phyloP scores from a whole-genome alignment of 148 eudicot species.

The Rhododendron ovatum region DNA sequence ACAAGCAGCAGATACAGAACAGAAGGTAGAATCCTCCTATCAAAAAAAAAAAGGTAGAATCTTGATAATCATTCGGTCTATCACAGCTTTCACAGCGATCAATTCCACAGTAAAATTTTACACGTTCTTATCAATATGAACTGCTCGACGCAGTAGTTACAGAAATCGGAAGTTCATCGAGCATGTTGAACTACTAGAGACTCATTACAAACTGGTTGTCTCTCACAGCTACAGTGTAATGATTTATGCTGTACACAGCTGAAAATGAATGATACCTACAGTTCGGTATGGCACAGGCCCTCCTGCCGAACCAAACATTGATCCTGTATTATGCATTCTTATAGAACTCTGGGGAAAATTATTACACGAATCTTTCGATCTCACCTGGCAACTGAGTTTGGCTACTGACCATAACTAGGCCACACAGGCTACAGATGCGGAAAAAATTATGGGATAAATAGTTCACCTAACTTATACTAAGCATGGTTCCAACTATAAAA shows the following conservation, averaged over 20 bases:
- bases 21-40: background rate
- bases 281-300: background rate
- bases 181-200: background rate
- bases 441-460: background rate
- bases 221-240: background rate
- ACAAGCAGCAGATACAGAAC: background rate
- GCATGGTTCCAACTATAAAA: background rate
- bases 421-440: background rate
- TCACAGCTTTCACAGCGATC: background rate
- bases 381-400: constrained; percentile 7
- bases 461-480: background rate
- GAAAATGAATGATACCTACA: background rate
- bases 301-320: background rate
- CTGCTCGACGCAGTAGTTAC: too few relatives aligned
- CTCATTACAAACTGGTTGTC: background rate
- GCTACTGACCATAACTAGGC: background rate
- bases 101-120: background rate
- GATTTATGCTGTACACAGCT: background rate
- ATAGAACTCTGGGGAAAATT: background rate
- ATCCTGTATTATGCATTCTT: background rate
- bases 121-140: background rate
- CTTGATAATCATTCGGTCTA: background rate
- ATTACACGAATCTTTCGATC: background rate
- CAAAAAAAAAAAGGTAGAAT: background rate
- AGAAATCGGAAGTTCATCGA: background rate